Evolutionary conservation across 306 rosid genomes (phyloP), one percentile per base, ranked within the genome.

Genomic region (Comarum palustre): DNA sequence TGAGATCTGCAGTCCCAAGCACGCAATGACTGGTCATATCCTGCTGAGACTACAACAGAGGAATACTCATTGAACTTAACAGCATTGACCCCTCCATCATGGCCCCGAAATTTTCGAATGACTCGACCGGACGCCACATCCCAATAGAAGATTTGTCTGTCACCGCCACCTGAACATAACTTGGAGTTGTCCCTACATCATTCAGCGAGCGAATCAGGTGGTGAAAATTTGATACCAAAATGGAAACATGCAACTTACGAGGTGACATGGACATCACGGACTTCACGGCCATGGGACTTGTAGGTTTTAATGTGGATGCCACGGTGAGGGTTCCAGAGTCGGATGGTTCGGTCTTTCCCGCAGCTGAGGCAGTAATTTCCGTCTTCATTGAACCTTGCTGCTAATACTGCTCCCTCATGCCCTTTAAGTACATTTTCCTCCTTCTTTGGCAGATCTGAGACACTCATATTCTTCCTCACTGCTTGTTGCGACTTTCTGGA

Each of bases 1-100:
- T 95, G 95, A 72, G 99, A 95, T 84, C 92, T 84, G 79, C 96
- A 90, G 82, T 91, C 96, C 99, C 96, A 91, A 82, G 92, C 96
- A 51, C 93, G 93, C 87, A 95, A 73, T 0, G 96, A 95, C 81
- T 90, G 96, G 82, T 95, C 93, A 84, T 88, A 95, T 39, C 99
- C 92, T 1, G 96, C 93, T 22, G 96, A 95, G 77, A 95, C 99
- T 34, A 91, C 87, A 14, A 94, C 86, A 57, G 97, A 91, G 0
- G 88, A 79, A 69, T 89, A 83, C 81, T 91, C 93, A 59, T 83
- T 91, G 83, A 89, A 91, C 78, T 91, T 91, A 15, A 91, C 93
- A 69, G 90, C 93, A 85, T 94, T 88, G 72, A 89, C 96, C 88
- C 87, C 97, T 72, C 97, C 80, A 73, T 89, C 96, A 81, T 94